A percentile compares a stretch with the other conserved stretches of the same genome.
Conservation (phyloP, 805 yeast genomes). For the Vanderwaltozyma yarrowii region DNA sequence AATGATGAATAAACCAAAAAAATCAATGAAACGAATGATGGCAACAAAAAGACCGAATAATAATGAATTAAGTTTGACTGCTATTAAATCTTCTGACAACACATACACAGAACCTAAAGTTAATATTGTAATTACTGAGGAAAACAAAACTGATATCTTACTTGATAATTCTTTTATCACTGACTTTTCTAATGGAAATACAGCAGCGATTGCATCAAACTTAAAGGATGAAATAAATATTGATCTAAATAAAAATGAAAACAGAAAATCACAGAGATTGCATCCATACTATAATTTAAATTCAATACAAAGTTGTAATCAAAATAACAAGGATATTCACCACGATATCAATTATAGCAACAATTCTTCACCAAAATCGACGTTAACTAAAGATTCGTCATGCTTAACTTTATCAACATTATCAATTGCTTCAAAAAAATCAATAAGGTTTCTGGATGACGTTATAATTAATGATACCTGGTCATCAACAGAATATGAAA, state of each 20-base stretch:
- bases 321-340: too few relatives aligned
- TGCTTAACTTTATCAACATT: not conserved
- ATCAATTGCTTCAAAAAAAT: not conserved
- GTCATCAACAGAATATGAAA: slow-evolving; percentile 22
- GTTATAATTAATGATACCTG: slow-evolving; percentile 21
- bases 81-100: not conserved
- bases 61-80: not conserved
- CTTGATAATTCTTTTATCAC: too few relatives aligned
- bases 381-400: not conserved
- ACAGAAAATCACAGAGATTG: not conserved
- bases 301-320: too few relatives aligned
- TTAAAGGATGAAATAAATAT: too few relatives aligned
- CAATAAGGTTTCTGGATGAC: slow-evolving; percentile 15
- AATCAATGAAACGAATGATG: not conserved
- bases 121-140: too few relatives aligned
- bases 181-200: too few relatives aligned
- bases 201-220: too few relatives aligned
- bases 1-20: not conserved
- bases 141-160: too few relatives aligned
- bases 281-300: not conserved
- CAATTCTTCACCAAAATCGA: not conserved
- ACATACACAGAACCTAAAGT: not conserved
- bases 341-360: not conserved
- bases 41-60: not conserved
- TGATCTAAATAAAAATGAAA: too few relatives aligned